phyloP scores from a whole-genome alignment of 768 basidiomycete species.

The Gloeostereum incarnatum region DNA sequence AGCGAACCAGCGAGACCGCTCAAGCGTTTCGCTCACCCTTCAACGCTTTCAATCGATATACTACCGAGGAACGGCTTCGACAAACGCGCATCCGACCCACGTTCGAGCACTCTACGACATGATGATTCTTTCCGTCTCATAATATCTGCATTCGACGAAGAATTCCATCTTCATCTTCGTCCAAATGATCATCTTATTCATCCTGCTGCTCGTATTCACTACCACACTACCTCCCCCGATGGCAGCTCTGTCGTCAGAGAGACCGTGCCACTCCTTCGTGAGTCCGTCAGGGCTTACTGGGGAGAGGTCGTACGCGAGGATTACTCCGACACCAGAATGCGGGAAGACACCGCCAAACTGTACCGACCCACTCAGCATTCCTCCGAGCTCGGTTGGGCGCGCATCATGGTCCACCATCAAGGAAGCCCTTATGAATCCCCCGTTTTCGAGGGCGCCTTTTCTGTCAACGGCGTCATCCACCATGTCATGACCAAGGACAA shows the following conservation, averaged over 20 bases:
- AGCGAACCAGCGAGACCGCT: conserved; percentile 37
- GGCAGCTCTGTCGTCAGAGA: conserved; percentile 41
- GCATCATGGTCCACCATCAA: conserved; percentile 64
- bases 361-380: conserved; percentile 23
- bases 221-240: conserved; percentile 42
- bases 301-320: conserved; percentile 66
- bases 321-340: conserved; percentile 43
- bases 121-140: conserved; percentile 66
- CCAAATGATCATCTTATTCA: conserved; percentile 77
- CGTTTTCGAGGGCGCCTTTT: conserved; percentile 71
- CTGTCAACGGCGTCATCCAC: conserved; percentile 53
- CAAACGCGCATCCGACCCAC: conserved; percentile 14
- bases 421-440: conserved; percentile 35
- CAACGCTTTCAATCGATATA: conserved; percentile 45
- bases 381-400: conserved; percentile 64
- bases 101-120: conserved; percentile 45
- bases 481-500: conserved; percentile 66
- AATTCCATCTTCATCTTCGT: conserved; percentile 62
- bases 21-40: conserved; percentile 39
- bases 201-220: conserved; percentile 64
- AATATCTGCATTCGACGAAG: conserved; percentile 55
- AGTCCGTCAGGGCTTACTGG: conserved; percentile 58
- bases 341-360: conserved; percentile 54
- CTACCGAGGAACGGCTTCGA: conserved; percentile 30
- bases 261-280: conserved; percentile 53